Conservation (phyloP, 78 protist species). For the Speleostelium caveatum region DNA sequence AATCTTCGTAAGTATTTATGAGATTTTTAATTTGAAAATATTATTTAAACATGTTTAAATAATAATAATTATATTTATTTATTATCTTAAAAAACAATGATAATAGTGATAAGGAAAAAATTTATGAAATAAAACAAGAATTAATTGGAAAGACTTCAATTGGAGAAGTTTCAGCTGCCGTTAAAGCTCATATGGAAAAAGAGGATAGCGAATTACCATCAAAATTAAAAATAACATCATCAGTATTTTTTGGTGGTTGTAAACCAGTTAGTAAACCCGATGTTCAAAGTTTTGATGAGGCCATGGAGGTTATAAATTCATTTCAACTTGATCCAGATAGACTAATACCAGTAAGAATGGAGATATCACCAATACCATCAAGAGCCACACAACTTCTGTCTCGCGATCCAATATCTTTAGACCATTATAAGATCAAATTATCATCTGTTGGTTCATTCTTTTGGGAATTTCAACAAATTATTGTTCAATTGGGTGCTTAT, state of each 20-base stretch:
- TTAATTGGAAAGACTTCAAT: background rate
- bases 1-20: background rate
- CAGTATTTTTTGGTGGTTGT: background rate
- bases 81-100: background rate
- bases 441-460: background rate
- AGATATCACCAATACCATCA: conserved; percentile 2
- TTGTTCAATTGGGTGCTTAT: background rate
- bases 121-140: background rate
- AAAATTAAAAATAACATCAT: background rate
- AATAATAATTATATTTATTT: background rate
- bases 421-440: background rate
- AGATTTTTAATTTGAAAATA: too few species aligned
- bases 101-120: too few species aligned
- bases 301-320: background rate
- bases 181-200: too few species aligned
- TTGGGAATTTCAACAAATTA: conserved; percentile 21
- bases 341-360: background rate
- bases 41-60: background rate
- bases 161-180: background rate
- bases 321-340: background rate
- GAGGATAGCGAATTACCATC: too few species aligned
- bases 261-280: background rate
- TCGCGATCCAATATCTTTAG: too few species aligned
- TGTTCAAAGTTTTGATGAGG: conserved; percentile 3
- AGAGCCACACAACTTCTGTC: background rate